A percentile compares a stretch with the other conserved stretches of the same genome.
phyloP scores from a whole-genome alignment of 257 asterid genomes.

The Primulina tabacum region DNA sequence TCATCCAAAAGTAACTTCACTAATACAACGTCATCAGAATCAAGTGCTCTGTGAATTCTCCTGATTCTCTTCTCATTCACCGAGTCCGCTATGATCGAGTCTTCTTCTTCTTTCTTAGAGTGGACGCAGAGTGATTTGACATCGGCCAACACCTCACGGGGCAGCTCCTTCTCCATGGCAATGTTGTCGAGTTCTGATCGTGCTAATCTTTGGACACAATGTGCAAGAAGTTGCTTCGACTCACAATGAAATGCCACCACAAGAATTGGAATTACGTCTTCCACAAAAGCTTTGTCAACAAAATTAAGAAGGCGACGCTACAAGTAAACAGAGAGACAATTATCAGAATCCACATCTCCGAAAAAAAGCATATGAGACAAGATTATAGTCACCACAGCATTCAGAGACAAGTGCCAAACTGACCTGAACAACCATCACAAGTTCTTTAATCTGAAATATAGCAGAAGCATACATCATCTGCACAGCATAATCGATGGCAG shows the following conservation, averaged over 20 bases:
- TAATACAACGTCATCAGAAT: slow-evolving; percentile 68
- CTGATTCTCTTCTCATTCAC: slow-evolving; percentile 46
- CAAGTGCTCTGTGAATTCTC: slow-evolving; percentile 70
- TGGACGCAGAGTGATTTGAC: slow-evolving; percentile 44
- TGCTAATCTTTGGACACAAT: slow-evolving; percentile 53
- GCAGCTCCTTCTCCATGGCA: slow-evolving; percentile 75
- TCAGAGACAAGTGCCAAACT: not conserved
- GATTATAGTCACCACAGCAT: not conserved
- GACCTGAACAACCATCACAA: slow-evolving; percentile 72
- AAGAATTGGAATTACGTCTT: slow-evolving; percentile 72
- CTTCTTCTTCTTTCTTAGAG: slow-evolving; percentile 36
- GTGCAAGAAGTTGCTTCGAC: slow-evolving; percentile 44
- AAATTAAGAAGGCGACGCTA: slow-evolving; percentile 74
- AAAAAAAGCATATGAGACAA: not conserved
- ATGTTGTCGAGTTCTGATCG: slow-evolving; percentile 56
- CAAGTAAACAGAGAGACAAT: slow-evolving; percentile 16
- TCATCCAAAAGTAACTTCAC: slow-evolving; percentile 61
- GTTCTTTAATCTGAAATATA: slow-evolving; percentile 73
- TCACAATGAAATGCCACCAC: slow-evolving; percentile 57
- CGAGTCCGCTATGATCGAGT: slow-evolving; percentile 37
- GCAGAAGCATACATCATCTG: slow-evolving; percentile 88
- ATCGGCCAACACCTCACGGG: slow-evolving; percentile 35
- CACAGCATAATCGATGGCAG: slow-evolving; percentile 70
- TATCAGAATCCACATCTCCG: not conserved
- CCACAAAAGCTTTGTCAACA: slow-evolving; percentile 68